Evolutionary conservation across 2,329 filamentous ascomycete genomes (phyloP).

Genomic region (Epichloe baconii): DNA sequence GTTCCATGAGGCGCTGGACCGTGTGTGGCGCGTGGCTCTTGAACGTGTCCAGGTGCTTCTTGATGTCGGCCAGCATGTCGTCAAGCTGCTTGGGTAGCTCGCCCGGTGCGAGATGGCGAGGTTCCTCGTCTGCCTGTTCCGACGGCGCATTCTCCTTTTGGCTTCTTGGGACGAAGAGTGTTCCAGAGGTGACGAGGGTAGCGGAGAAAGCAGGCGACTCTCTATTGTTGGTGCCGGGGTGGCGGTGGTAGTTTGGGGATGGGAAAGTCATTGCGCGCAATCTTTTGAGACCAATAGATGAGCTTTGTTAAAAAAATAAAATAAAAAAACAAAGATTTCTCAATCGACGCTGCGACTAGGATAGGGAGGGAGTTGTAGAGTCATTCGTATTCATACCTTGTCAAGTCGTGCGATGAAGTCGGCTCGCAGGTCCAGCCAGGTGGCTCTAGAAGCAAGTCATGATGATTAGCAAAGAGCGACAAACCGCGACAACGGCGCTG

Average conservation of each 20-base stretch:
- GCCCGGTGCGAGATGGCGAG: conserved; percentile 22
- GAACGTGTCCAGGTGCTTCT: conserved; percentile 54
- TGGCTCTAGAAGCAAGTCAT: conserved; percentile 34
- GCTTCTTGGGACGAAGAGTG: conserved; percentile 39
- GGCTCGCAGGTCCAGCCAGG: conserved; percentile 56
- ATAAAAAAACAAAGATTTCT: no score
- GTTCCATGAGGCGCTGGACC: conserved; percentile 80
- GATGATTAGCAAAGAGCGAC: conserved; percentile 15
- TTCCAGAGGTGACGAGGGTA: conserved; percentile 31
- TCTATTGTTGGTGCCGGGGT: conserved; percentile 18
- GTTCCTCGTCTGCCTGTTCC: conserved; percentile 20
- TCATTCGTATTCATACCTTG: conserved; percentile 26
- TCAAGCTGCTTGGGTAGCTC: conserved; percentile 51
- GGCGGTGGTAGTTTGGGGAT: conserved; percentile 46
- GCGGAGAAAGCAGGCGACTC: conserved; percentile 26
- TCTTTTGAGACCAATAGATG: conserved; percentile 35
- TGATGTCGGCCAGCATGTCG: conserved; percentile 49
- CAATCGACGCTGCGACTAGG: no score
- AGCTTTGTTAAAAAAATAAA: background rate
- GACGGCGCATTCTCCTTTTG: conserved; percentile 55
- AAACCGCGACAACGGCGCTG: background rate
- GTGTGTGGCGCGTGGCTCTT: conserved; percentile 72
- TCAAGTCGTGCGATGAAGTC: conserved; percentile 57
- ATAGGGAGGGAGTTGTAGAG: background rate
- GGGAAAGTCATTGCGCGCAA: conserved; percentile 62